Evolutionary conservation across 345 rosid genomes (phyloP).

Genomic region (Kernera saxatilis): DNA sequence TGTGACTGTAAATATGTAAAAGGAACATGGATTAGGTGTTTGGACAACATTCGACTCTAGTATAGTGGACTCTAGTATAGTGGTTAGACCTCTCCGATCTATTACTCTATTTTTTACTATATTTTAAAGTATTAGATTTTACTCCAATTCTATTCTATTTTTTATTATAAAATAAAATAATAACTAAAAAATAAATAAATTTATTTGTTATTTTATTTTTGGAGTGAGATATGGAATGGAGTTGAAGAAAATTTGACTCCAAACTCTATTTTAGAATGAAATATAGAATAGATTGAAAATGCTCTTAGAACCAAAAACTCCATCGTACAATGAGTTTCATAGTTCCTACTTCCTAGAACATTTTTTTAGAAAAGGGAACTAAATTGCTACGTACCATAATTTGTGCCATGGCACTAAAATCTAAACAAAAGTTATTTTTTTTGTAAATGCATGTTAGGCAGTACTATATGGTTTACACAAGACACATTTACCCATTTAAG

Average conservation of each 20-base stretch:
- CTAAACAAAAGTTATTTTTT: background rate
- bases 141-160: too few species aligned
- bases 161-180: too few species aligned
- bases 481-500: background rate
- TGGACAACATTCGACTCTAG: slow-evolving; percentile 10
- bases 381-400: background rate
- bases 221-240: too few species aligned
- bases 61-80: too few species aligned
- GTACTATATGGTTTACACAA: background rate
- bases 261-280: too few species aligned
- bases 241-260: too few species aligned
- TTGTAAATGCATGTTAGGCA: background rate
- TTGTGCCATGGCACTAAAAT: background rate
- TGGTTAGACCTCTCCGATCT: too few species aligned
- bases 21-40: slow-evolving; percentile 19
- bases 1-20: slow-evolving; percentile 6
- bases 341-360: background rate
- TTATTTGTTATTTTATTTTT: too few species aligned
- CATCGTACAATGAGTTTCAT: background rate
- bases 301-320: background rate
- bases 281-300: too few species aligned
- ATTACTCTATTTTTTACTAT: too few species aligned
- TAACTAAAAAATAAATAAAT: too few species aligned
- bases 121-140: too few species aligned
- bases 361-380: background rate